phyloP scores from a whole-genome alignment of 306 rosid species.

The Lupinus albus region DNA sequence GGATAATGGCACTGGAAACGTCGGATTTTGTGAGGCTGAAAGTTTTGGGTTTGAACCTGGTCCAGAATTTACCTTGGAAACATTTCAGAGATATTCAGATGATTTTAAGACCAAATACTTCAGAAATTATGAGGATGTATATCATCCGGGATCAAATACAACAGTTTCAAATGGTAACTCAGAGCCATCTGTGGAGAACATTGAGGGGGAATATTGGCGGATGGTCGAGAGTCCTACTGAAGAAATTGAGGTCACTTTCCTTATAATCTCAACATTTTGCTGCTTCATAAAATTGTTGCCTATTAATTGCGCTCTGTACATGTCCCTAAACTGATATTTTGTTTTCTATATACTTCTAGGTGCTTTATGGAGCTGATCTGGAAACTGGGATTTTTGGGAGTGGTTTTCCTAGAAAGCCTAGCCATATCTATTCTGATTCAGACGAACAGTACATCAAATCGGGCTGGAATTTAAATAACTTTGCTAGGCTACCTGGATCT shows the following conservation, averaged over 20 bases:
- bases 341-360: slow-evolving; percentile 55
- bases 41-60: slow-evolving; percentile 99
- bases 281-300: neutral
- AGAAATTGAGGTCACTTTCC: slow-evolving; percentile 82
- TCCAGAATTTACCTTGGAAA: slow-evolving; percentile 78
- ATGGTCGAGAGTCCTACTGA: slow-evolving; percentile 97
- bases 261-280: slow-evolving; percentile 33
- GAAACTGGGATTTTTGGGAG: slow-evolving; percentile 98
- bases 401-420: slow-evolving; percentile 75
- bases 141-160: slow-evolving; percentile 50
- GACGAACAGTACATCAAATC: slow-evolving; percentile 65
- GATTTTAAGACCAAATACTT: slow-evolving; percentile 82
- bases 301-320: neutral
- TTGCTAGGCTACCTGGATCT: slow-evolving; percentile 95
- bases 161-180: slow-evolving; percentile 42
- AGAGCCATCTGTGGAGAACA: slow-evolving; percentile 76
- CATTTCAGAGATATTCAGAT: slow-evolving; percentile 80
- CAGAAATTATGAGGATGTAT: slow-evolving; percentile 48
- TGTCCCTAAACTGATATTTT: slow-evolving; percentile 26
- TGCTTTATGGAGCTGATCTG: slow-evolving; percentile 97
- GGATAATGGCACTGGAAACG: slow-evolving; percentile 54
- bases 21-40: slow-evolving; percentile 65
- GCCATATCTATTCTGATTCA: slow-evolving; percentile 52
- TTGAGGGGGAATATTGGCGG: slow-evolving; percentile 99
- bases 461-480: slow-evolving; percentile 98